Percentiles rank a stretch among this genome's conserved stretches.
Evolutionary conservation across 257 asterid genomes (phyloP).

Genomic region (Vinca minor): DNA sequence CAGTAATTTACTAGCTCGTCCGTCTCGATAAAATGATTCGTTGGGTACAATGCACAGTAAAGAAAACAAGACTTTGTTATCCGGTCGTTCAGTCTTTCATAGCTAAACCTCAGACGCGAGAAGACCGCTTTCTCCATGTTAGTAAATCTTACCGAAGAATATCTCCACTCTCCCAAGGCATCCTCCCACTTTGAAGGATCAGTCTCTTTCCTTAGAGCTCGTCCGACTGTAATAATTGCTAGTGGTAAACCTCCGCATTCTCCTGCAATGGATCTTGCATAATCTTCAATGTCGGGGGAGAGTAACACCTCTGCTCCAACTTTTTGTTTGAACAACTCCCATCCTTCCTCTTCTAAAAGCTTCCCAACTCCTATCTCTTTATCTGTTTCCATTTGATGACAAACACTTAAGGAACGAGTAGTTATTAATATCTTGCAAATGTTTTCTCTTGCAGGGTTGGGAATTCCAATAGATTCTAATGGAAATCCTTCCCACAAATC

Average conservation of each 20-base stretch:
- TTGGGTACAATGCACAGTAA: slow-evolving; percentile 22
- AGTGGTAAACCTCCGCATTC: not conserved
- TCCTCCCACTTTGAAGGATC: not conserved
- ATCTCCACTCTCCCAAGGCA: not conserved
- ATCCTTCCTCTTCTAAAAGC: not conserved
- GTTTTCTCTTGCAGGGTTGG: not conserved
- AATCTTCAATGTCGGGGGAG: not conserved
- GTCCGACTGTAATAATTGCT: not conserved
- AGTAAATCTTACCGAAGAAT: slow-evolving; percentile 14
- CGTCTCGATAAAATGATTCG: slow-evolving; percentile 15
- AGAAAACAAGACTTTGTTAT: slow-evolving; percentile 22
- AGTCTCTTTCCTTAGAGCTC: not conserved
- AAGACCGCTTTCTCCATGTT: slow-evolving; percentile 22
- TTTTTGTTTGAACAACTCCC: not conserved
- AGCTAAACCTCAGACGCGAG: slow-evolving; percentile 25
- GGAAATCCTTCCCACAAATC: not conserved
- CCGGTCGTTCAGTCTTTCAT: slow-evolving; percentile 22
- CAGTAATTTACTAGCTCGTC: slow-evolving; percentile 25
- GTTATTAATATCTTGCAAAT: not conserved
- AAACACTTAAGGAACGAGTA: not conserved
- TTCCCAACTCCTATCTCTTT: not conserved
- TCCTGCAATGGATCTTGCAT: not conserved
- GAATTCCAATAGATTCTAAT: not conserved
- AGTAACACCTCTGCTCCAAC: not conserved
- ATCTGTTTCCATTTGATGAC: not conserved